Evolutionary conservation across 2,329 filamentous ascomycete genomes (phyloP), one percentile per base, ranked within the genome.

Genomic region (Allantophomopsis cytisporea): DNA sequence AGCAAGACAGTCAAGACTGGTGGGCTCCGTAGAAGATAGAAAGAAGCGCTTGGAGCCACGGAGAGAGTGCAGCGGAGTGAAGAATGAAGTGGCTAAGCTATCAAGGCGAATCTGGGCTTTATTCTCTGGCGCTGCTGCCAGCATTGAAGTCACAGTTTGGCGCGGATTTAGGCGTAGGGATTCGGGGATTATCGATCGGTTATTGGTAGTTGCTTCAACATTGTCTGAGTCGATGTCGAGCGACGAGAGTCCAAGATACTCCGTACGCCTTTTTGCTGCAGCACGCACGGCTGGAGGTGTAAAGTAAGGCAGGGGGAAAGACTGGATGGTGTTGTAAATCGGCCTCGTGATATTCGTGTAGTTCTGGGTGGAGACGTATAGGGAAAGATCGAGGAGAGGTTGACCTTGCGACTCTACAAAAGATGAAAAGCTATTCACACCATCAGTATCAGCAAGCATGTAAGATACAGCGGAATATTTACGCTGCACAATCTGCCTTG

Each of bases 291-390:
- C 66, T 1, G 83, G 78, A 2, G 88, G 88, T 5, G 93, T 68
- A 33, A 83, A 82, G 74, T 91, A 98, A 50, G 88, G 88, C 45
- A 87, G 70, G 14, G 91, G 87, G 68, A 91, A 94, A 32, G 82
- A 75, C 31, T 96, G 73, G 41, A 95, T 72, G 5, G 67, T 64
- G 47, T 80, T 85, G 62, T 87, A 94, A 31, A 85, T 80, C 2
- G 86, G 83, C 13, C 86, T 77, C 4, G 87, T 94, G 37, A 71
- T 64, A 34, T 70, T 65, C 40, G 77, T 69, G 72, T 91, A 98
- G 64, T 96, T 95, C 46, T 86, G 76, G 41, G 81, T 84, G 23
- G 87, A 91, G 46, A 91, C 82, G 59, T 93, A 96, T 50, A 96
- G 79, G 38, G 80, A 88, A 41, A 95, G 76, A 50, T 93, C 83